Base-by-base conservation (phyloP, 768 basidiomycete genomes). In the Pholiota microspora region DNA sequence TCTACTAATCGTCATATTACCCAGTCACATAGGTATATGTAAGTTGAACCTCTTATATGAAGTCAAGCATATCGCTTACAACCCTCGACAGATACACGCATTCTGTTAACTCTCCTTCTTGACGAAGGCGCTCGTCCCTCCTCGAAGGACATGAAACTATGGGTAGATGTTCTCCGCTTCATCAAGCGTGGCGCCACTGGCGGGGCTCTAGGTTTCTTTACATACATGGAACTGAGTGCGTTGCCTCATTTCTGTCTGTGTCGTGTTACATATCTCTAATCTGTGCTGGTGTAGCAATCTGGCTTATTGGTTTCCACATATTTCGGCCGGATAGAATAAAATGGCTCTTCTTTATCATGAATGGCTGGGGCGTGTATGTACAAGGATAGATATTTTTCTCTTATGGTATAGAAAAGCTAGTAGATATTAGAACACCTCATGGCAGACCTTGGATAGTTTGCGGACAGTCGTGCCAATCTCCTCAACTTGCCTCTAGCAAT, bases 1-100 rank as follows among this genome's bases (percentile, higher is more conserved):
- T 49, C 12, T n/a, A 54, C 44, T 18, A 13, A 18, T 51, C 15
- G 23, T 25, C 1, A n/a, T 31, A 7, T 27, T 23, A 13, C 5
- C 53, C 34, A 77, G 77, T 69, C 81, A 82, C 59, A 81, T 83
- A 29, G 80, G 81, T 29, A 79, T 82, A 21, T 80, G 77, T 78
- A 64, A 45, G 73, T 59, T n/a, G n/a, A n/a, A n/a, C n/a, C n/a
- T n/a, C n/a, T n/a, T n/a, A n/a, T n/a, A n/a, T n/a, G n/a, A n/a
- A n/a, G n/a, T n/a, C n/a, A n/a, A n/a, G n/a, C n/a, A n/a, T n/a
- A n/a, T n/a, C n/a, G n/a, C n/a, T n/a, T n/a, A n/a, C n/a, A n/a
- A n/a, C 28, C 4, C 27, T 38, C n/a, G 10, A 0, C 46, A 77
- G 75, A 80, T 55, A 78, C 75, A 7, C 76, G 79, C 21, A 78